Evolutionary conservation across 768 basidiomycete species (phyloP).

Genomic region (Pisolithus microcarpus): DNA sequence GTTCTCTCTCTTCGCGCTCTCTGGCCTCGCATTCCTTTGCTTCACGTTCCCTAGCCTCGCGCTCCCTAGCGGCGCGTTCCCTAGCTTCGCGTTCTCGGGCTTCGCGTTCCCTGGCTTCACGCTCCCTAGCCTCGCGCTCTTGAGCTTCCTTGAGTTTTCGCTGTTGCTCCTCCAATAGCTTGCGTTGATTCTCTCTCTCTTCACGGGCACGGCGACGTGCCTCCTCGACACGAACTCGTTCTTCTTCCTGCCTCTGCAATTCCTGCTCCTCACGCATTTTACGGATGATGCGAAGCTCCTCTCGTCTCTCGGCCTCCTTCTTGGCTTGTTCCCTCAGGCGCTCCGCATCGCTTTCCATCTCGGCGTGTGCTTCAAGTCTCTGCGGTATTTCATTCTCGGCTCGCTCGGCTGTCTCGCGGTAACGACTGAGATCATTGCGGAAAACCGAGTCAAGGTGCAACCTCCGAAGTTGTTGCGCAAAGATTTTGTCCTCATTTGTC

Average conservation of each 20-base stretch:
- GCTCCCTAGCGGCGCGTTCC: conserved; percentile 11
- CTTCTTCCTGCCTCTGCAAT: conserved; percentile 6
- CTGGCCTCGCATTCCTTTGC: conserved; percentile 14
- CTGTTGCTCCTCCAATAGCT: conserved; percentile 17
- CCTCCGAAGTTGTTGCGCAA: conserved; percentile 16
- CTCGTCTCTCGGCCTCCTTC: conserved; percentile 11
- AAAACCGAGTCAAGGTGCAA: conserved; percentile 12
- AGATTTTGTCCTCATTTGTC: conserved; percentile 17
- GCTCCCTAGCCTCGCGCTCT: not conserved
- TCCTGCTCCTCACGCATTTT: conserved; percentile 10
- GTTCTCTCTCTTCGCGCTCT: conserved; percentile 12
- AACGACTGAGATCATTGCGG: conserved; percentile 12
- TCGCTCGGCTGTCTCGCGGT: conserved; percentile 16
- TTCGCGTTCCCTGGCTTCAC: no score
- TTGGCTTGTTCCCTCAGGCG: conserved; percentile 11
- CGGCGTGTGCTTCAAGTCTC: conserved; percentile 11
- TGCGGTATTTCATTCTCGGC: conserved; percentile 12
- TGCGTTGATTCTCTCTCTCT: conserved; percentile 6
- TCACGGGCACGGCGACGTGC: conserved; percentile 15
- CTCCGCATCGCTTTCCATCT: conserved; percentile 15
- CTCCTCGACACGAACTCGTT: conserved; percentile 8
- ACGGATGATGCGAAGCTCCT: conserved; percentile 15
- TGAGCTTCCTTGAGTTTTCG: not conserved
- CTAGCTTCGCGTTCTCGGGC: no score
- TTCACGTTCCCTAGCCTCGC: conserved; percentile 9